phyloP scores from a whole-genome alignment of 192 early-diverging fungal species.

The Gonapodya prolifera region DNA sequence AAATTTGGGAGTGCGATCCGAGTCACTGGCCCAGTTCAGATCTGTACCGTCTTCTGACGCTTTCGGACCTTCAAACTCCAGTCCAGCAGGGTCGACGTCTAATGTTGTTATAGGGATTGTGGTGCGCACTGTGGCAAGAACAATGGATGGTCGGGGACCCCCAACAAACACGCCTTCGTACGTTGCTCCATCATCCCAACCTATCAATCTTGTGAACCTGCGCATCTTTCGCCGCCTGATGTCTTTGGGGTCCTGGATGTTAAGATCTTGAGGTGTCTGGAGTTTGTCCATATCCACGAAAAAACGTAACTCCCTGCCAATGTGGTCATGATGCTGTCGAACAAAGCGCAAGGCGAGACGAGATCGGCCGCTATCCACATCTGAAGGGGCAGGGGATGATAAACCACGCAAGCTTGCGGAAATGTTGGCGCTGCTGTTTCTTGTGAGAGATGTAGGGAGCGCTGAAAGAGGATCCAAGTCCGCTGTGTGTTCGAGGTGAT shows the following conservation, averaged over 20 bases:
- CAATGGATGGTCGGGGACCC: slow-evolving; percentile 42
- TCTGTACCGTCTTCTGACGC: not conserved
- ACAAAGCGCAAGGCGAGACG: slow-evolving; percentile 57
- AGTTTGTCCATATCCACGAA: slow-evolving; percentile 31
- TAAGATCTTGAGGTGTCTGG: slow-evolving; percentile 4
- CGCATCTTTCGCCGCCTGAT: not conserved
- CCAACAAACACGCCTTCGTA: slow-evolving; percentile 56
- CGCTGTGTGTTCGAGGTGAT: not conserved
- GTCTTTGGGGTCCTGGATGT: not conserved
- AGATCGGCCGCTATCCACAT: slow-evolving; percentile 7
- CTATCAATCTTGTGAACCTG: not conserved
- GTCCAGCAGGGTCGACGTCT: not conserved
- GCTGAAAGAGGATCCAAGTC: not conserved
- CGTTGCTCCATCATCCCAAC: slow-evolving; percentile 1
- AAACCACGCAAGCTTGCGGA: not conserved
- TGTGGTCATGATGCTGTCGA: slow-evolving; percentile 46
- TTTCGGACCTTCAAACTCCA: not conserved
- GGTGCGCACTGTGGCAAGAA: not conserved
- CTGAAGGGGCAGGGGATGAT: not conserved
- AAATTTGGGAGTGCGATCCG: not conserved
- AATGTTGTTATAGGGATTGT: not conserved
- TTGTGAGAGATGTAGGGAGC: not conserved
- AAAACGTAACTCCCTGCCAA: slow-evolving; percentile 33
- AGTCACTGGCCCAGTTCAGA: not conserved
- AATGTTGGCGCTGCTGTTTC: not conserved